Conservation (phyloP, 495 filamentous ascomycete species). For the Durotheca rogersii region DNA sequence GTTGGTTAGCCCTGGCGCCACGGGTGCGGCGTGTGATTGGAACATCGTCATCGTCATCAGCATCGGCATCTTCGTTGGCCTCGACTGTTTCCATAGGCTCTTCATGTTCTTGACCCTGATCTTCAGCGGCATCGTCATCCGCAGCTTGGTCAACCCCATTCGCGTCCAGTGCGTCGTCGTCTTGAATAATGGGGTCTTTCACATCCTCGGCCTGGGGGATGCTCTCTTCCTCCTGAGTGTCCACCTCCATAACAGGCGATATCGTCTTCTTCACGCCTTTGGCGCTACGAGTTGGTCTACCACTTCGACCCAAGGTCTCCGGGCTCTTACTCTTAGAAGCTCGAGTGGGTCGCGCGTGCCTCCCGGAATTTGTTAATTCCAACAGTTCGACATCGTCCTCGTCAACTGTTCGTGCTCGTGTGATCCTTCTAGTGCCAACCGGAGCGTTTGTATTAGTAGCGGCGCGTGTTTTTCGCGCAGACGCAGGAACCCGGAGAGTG, state of each 20-base stretch:
- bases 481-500: slow-evolving; percentile 31
- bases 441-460: slow-evolving; percentile 14
- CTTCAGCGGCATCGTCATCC: slow-evolving; percentile 36
- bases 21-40: slow-evolving; percentile 58
- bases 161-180: slow-evolving; percentile 41
- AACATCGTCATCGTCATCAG: slow-evolving; percentile 70
- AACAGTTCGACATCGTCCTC: slow-evolving; percentile 35
- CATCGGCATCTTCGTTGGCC: slow-evolving; percentile 55
- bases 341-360: slow-evolving; percentile 61
- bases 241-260: slow-evolving; percentile 60
- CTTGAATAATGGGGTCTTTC: slow-evolving; percentile 34
- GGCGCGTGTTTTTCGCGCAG: slow-evolving; percentile 19
- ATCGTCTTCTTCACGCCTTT: slow-evolving; percentile 63
- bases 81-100: slow-evolving; percentile 43
- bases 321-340: slow-evolving; percentile 61
- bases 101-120: slow-evolving; percentile 41
- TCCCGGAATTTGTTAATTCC: slow-evolving; percentile 72
- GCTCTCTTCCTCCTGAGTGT: slow-evolving; percentile 49
- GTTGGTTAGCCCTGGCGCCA: slow-evolving; percentile 39
- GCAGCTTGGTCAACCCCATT: slow-evolving; percentile 32
- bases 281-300: slow-evolving; percentile 56
- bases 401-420: slow-evolving; percentile 49
- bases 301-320: slow-evolving; percentile 48
- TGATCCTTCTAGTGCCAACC: slow-evolving; percentile 42
- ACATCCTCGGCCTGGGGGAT: slow-evolving; percentile 10